These are phyloP conservation scores for Dryas drummondii DNA, from an alignment of 306 rosid species.

Conservation along the genomic window DNA sequence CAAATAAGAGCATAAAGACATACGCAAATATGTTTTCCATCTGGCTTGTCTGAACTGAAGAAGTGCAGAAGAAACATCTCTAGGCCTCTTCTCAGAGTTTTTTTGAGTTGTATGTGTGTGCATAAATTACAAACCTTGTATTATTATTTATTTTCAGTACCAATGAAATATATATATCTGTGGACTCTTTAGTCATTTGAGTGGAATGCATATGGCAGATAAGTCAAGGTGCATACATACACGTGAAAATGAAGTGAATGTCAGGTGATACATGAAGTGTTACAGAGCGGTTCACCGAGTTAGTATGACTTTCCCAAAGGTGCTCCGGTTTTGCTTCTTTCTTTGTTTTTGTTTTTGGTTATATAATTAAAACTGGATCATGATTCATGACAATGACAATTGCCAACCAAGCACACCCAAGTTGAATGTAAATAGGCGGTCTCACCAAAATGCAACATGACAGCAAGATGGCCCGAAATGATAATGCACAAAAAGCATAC, in stretches of 20 bases:
- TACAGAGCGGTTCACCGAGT: background rate
- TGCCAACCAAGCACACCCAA: slow-evolving; percentile 2
- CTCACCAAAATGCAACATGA: slow-evolving; percentile 2
- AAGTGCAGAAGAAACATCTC: background rate
- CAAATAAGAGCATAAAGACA: slow-evolving; percentile 5
- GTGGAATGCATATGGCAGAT: no score
- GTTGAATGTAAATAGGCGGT: background rate
- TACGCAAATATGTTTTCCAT: background rate
- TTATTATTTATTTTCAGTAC: background rate
- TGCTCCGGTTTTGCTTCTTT: background rate
- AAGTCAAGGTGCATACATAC: no score
- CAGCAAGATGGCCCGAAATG: background rate
- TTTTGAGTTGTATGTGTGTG: background rate
- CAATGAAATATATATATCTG: background rate
- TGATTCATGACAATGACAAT: background rate
- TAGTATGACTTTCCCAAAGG: no score
- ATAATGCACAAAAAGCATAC: background rate
- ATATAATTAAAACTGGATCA: background rate
- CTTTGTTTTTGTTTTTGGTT: background rate
- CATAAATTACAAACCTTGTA: background rate
- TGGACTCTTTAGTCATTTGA: no score
- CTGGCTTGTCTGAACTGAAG: slow-evolving; percentile 8
- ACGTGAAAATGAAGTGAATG: no score
- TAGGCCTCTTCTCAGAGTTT: background rate
- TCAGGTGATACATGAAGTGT: background rate